Evolutionary conservation across 345 rosid species (phyloP).

Genomic region (Leavenworthia alabamica): DNA sequence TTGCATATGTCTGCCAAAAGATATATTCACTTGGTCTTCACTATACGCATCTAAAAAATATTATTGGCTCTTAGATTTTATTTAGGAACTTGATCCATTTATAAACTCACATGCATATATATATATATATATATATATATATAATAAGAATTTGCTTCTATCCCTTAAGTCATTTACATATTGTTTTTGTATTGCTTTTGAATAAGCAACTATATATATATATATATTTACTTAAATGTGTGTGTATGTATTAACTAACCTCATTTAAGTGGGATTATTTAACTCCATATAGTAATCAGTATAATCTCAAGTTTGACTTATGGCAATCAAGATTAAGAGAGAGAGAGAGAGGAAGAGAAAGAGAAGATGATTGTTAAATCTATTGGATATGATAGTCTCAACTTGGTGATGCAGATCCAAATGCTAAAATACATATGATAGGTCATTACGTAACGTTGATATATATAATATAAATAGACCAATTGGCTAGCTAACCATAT

Average conservation of each 20-base stretch:
- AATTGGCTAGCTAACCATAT: constrained; percentile 23
- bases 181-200: not conserved
- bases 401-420: constrained; percentile 32
- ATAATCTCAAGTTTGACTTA: constrained; percentile 24
- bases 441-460: constrained; percentile 22
- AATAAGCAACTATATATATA: not conserved
- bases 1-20: constrained; percentile 37
- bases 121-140: not conserved
- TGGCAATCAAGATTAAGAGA: constrained; percentile 30
- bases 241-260: not conserved
- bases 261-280: constrained; percentile 15
- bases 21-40: constrained; percentile 29
- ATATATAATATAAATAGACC: constrained; percentile 17
- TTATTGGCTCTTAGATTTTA: constrained; percentile 29
- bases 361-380: constrained; percentile 20
- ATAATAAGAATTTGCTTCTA: not conserved
- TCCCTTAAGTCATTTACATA: constrained; percentile 8
- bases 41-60: constrained; percentile 15
- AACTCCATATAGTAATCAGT: constrained; percentile 1
- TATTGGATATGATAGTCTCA: constrained; percentile 26
- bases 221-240: not conserved
- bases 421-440: constrained; percentile 26
- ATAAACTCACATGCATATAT: constrained; percentile 16
- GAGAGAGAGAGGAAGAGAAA: constrained; percentile 29
- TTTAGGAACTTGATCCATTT: constrained; percentile 19